A percentile compares a stretch with the other conserved stretches of the same genome.
Evolutionary conservation across 352 stramenopile species (phyloP).

Genomic region (Phytophthora cactorum): DNA sequence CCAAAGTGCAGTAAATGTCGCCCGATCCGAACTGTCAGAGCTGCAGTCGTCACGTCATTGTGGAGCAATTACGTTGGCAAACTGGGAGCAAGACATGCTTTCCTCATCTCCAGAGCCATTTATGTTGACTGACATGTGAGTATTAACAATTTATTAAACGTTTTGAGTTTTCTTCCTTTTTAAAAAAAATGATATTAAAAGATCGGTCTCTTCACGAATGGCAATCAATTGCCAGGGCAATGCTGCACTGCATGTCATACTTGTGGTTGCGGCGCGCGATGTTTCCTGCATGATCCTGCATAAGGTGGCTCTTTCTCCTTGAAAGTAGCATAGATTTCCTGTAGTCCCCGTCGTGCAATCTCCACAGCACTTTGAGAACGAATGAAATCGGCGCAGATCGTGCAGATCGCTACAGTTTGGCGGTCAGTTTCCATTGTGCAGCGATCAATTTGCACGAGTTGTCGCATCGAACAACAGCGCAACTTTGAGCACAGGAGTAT

Average conservation of each 20-base stretch:
- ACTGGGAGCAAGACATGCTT: conserved; percentile 12
- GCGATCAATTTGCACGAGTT: conserved; percentile 16
- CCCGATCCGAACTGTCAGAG: conserved; percentile 6
- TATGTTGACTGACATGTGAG: neutral
- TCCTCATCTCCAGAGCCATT: conserved; percentile 2
- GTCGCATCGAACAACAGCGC: conserved; percentile 9
- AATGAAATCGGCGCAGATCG: conserved; percentile 4
- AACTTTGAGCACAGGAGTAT: conserved; percentile 17
- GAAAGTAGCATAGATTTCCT: conserved; percentile 13
- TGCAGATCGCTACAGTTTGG: conserved; percentile 15
- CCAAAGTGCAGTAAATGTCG: conserved; percentile 14
- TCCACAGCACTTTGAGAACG: conserved; percentile 8
- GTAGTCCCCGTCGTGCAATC: conserved; percentile 17
- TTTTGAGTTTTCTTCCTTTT: no score
- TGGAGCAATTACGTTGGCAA: conserved; percentile 8
- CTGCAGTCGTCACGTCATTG: conserved; percentile 2
- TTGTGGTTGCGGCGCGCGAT: neutral
- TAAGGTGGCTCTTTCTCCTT: conserved; percentile 6
- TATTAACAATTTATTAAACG: conserved; percentile 4
- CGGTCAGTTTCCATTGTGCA: conserved; percentile 2
- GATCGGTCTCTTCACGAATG: no score
- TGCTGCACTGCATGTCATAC: neutral
- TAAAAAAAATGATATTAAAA: no score
- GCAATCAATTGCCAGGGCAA: no score
- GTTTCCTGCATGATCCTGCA: conserved; percentile 13